Percentiles rank a stretch among this genome's conserved stretches.
Conservation (phyloP, 2,329 filamentous ascomycete species). For the Aspergillus sp. region DNA sequence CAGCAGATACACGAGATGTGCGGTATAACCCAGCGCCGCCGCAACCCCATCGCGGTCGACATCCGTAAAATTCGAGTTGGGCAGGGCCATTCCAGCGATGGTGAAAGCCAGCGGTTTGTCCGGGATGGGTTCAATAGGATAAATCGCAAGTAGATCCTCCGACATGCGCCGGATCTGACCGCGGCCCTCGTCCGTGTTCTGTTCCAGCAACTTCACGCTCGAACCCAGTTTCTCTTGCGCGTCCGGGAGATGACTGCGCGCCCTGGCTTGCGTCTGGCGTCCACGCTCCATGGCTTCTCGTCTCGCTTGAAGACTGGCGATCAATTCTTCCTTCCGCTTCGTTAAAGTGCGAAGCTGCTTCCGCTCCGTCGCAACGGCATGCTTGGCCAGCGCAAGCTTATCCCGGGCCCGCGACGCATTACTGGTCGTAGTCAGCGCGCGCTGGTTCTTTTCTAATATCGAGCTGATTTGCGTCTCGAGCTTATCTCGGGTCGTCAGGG, state of each 20-base stretch:
- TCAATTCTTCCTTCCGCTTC: constrained; percentile 67
- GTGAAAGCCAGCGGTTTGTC: constrained; percentile 74
- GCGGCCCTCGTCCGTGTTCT: constrained; percentile 65
- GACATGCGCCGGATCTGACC: constrained; percentile 89
- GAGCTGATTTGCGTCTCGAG: constrained; percentile 76
- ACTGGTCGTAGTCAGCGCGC: constrained; percentile 32
- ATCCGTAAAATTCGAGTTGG: constrained; percentile 77
- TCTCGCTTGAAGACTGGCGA: constrained; percentile 65
- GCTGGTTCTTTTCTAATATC: constrained; percentile 43
- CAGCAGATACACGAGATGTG: constrained; percentile 72
- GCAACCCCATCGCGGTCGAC: constrained; percentile 68
- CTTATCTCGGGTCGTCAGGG: constrained; percentile 71
- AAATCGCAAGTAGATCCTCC: constrained; percentile 76
- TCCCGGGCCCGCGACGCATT: constrained; percentile 44
- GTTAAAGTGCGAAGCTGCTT: constrained; percentile 65
- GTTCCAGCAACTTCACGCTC: constrained; percentile 57
- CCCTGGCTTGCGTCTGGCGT: constrained; percentile 59
- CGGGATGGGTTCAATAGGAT: constrained; percentile 71
- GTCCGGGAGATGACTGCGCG: constrained; percentile 63
- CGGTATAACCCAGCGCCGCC: constrained; percentile 78
- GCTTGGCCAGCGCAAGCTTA: constrained; percentile 45
- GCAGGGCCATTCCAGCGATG: constrained; percentile 75
- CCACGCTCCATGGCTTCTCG: constrained; percentile 69
- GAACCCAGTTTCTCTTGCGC: constrained; percentile 61
- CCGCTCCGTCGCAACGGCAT: constrained; percentile 62